A percentile compares a stretch with the other conserved stretches of the same genome.
These are phyloP conservation scores for Penicillium manginii DNA, from an alignment of 495 filamentous ascomycete genomes.

Conservation along the genomic window DNA sequence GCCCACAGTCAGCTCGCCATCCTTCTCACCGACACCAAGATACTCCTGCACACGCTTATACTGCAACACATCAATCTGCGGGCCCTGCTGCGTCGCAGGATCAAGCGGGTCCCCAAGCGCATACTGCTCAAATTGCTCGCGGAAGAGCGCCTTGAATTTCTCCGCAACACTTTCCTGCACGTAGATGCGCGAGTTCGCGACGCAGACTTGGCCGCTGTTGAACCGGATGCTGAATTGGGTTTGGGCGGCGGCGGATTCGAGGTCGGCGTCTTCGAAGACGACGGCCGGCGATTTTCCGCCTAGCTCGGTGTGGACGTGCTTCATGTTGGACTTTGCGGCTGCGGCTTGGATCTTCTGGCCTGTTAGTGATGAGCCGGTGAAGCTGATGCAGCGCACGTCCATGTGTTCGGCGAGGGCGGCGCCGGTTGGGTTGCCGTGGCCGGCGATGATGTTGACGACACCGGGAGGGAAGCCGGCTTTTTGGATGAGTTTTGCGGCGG, in stretches of 20 bases:
- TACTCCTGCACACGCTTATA: conserved; percentile 79
- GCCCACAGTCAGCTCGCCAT: conserved; percentile 72
- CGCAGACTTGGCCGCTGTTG: conserved; percentile 90
- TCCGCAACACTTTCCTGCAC: conserved; percentile 83
- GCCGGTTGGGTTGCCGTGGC: conserved; percentile 56
- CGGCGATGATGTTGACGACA: conserved; percentile 58
- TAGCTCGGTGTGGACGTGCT: conserved; percentile 91
- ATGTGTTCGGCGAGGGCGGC: conserved; percentile 53
- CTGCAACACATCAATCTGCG: conserved; percentile 82
- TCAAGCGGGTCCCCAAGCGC: conserved; percentile 78
- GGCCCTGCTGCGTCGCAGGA: conserved; percentile 74
- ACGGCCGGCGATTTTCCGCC: conserved; percentile 89
- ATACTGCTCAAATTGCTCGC: conserved; percentile 64
- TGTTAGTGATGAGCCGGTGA: conserved; percentile 83
- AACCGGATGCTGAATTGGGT: conserved; percentile 68
- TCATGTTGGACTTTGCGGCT: conserved; percentile 78
- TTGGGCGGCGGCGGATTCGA: conserved; percentile 83
- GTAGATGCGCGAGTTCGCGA: conserved; percentile 83
- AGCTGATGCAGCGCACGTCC: conserved; percentile 83
- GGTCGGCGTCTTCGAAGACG: conserved; percentile 86
- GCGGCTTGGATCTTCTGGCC: conserved; percentile 87
- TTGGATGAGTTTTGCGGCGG: conserved; percentile 74
- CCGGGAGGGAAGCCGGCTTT: conserved; percentile 58
- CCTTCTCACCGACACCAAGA: conserved; percentile 72
- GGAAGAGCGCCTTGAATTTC: conserved; percentile 72